Evolutionary conservation across 257 asterid genomes (phyloP), one percentile per base, ranked within the genome.

Genomic region (Rubia yunnanensis): DNA sequence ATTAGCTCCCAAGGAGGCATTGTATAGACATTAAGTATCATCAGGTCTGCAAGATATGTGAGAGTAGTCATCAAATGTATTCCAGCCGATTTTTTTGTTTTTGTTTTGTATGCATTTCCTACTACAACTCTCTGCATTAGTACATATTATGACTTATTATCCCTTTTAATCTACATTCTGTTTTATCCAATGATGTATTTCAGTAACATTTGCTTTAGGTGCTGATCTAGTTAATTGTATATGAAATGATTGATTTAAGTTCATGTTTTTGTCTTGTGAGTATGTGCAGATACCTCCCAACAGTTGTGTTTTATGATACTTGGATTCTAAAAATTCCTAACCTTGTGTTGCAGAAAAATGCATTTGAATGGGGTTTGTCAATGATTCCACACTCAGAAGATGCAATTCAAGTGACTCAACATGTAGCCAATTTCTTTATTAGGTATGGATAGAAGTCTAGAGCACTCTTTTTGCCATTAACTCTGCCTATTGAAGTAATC

Each of bases 311-410:
- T 11, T 15, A 44, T 15, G 20, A 15, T 44, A 44, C 52, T 44
- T 14, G 49, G n/a, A 14, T 15, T 15, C 52, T 44, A n/a, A 44
- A 41, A 4, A 17, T 44, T 20, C 57, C 57, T 50, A 8, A 32
- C 13, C 22, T 48, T 55, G 23, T 64, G 18, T 64, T 76, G 73
- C 84, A 92, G 97, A 92, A 89, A 89, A 89, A 88, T 86, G 94
- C 99, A 67, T 92, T 92, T 31, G 99, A 89, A 73, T 92, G 99
- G 99, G 97, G 96, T 67, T 80, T 73, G 72, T 80, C 94, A 26
- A 66, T 72, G 85, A 92, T 90, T 74, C 99, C 99, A 41, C 99
- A 92, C 84, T 81, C 97, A 0, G 97, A 92, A 76, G 99, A 88
- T 64, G 99, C 99, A 57, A 61, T 92, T 79, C 97, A 84, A 81